Percentiles rank a stretch among this genome's conserved stretches.
Evolutionary conservation across 345 rosid species (phyloP).

Genomic region (Microthlaspi erraticum): DNA sequence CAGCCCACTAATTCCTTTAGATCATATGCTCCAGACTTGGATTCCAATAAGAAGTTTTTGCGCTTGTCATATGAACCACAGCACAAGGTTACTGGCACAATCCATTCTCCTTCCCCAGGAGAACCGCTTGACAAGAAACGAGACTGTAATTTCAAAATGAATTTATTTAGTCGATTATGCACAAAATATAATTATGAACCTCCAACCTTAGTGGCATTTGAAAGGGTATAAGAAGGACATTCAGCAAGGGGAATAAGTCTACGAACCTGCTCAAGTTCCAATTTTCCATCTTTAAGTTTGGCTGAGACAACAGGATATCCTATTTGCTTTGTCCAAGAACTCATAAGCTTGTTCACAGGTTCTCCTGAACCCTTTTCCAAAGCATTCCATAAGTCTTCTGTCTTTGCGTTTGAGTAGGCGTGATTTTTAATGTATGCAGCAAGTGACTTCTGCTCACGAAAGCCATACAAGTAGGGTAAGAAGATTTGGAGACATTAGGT

Average conservation of each 20-base stretch:
- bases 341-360: constrained; percentile 93
- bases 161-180: constrained; percentile 17
- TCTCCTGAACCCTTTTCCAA: constrained; percentile 87
- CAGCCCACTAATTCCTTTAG: constrained; percentile 50
- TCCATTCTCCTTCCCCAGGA: constrained; percentile 91
- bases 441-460: constrained; percentile 71
- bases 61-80: constrained; percentile 70
- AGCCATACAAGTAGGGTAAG: constrained; percentile 17
- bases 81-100: constrained; percentile 86
- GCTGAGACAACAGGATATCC: constrained; percentile 94
- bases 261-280: constrained; percentile 90
- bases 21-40: constrained; percentile 61
- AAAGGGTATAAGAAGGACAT: constrained; percentile 18
- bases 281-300: constrained; percentile 64
- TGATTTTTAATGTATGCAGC: constrained; percentile 80
- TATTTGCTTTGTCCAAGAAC: constrained; percentile 87
- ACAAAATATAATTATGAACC: constrained; percentile 6
- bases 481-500: constrained; percentile 8
- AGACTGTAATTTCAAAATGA: constrained; percentile 53
- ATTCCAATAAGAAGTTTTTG: constrained; percentile 75
- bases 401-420: constrained; percentile 88
- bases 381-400: constrained; percentile 92
- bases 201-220: constrained; percentile 7
- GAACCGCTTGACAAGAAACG: constrained; percentile 88
- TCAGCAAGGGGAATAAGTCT: constrained; percentile 1